These are phyloP conservation scores for Metschnikowia reukaufii DNA, from an alignment of 805 yeast species.

Conservation along the genomic window DNA sequence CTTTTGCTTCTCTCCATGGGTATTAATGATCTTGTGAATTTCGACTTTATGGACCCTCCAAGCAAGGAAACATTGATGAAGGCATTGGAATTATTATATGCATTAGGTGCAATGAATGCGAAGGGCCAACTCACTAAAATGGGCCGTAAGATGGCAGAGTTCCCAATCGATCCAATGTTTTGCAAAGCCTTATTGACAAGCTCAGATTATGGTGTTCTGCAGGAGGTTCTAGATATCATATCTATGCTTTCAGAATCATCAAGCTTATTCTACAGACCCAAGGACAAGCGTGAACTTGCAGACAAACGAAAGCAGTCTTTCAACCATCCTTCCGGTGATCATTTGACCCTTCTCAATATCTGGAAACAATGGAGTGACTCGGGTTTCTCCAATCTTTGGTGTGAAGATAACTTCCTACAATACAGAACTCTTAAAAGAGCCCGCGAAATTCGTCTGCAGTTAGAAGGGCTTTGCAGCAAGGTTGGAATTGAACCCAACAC, in stretches of 20 bases:
- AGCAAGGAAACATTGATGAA: conserved; percentile 67
- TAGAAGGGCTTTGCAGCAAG: conserved; percentile 58
- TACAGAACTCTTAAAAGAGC: conserved; percentile 69
- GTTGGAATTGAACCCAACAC: conserved; percentile 40
- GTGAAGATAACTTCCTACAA: conserved; percentile 79
- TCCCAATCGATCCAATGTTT: conserved; percentile 89
- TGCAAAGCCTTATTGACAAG: conserved; percentile 74
- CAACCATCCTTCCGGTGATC: conserved; percentile 67
- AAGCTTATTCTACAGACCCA: conserved; percentile 67
- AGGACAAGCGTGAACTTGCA: conserved; percentile 63
- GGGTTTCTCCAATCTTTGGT: conserved; percentile 76
- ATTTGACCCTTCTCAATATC: conserved; percentile 68
- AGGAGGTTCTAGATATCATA: conserved; percentile 69
- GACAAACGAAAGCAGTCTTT: conserved; percentile 63
- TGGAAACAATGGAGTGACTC: conserved; percentile 74
- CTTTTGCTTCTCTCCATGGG: conserved; percentile 80
- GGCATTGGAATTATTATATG: conserved; percentile 78
- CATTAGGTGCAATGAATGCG: conserved; percentile 81
- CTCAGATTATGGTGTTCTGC: conserved; percentile 57
- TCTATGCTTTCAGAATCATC: conserved; percentile 83
- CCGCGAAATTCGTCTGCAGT: conserved; percentile 68
- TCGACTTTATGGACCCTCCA: conserved; percentile 93
- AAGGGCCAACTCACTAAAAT: conserved; percentile 73
- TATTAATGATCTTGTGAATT: conserved; percentile 72
- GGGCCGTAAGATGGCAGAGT: conserved; percentile 86